Percentiles rank a stretch among this genome's conserved stretches.
Evolutionary conservation across 768 basidiomycete genomes (phyloP).

Genomic region (Neoboletus magnificus): DNA sequence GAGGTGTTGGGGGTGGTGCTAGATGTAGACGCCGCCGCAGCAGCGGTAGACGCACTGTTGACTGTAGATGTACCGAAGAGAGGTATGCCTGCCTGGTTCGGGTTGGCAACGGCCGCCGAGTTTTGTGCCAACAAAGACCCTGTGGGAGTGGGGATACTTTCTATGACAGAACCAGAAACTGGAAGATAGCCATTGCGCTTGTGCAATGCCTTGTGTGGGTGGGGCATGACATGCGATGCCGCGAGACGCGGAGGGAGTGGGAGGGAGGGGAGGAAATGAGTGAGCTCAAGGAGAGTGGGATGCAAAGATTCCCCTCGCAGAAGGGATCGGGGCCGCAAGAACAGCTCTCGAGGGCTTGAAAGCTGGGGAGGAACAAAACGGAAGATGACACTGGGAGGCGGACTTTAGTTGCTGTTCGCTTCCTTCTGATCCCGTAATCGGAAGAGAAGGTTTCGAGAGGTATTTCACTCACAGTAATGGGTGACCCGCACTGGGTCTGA

Average conservation of each 20-base stretch:
- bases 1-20: constrained; percentile 4
- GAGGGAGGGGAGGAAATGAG: not conserved
- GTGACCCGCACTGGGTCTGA: not conserved
- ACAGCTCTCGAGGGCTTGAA: not conserved
- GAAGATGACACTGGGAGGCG: constrained; percentile 3
- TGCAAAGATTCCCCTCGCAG: constrained; percentile 18
- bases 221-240: constrained; percentile 15
- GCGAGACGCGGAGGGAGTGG: not conserved
- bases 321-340: constrained; percentile 15
- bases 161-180: constrained; percentile 25
- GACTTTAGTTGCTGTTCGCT: constrained; percentile 18
- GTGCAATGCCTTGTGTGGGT: constrained; percentile 5
- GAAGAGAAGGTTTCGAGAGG: not conserved
- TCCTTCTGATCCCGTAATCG: constrained; percentile 13
- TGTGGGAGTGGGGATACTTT: constrained; percentile 24
- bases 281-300: constrained; percentile 18
- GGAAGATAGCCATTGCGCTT: constrained; percentile 14
- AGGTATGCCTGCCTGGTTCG: constrained; percentile 8
- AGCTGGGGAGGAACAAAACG: not conserved
- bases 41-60: not conserved
- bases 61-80: constrained; percentile 3
- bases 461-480: constrained; percentile 10
- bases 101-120: not conserved
- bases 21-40: constrained; percentile 8
- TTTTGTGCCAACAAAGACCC: constrained; percentile 25